These are phyloP conservation scores for Astragalus membranaceus DNA, from an alignment of 306 rosid genomes.

Conservation along the genomic window DNA sequence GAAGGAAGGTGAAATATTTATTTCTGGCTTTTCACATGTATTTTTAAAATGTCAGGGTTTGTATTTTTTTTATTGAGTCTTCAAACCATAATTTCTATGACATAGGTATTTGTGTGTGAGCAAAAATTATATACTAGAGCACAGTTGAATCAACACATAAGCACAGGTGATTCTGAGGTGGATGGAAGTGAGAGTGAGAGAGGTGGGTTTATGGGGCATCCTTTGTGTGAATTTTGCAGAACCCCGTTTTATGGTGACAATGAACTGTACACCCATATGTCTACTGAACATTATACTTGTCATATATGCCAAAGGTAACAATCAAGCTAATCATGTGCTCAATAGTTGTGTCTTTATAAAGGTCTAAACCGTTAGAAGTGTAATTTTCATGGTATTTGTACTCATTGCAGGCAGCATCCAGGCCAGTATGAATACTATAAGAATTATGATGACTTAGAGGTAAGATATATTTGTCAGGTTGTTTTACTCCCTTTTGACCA, in stretches of 20 bases:
- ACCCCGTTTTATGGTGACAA: slow-evolving; percentile 90
- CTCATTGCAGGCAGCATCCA: slow-evolving; percentile 72
- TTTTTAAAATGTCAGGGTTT: neutral
- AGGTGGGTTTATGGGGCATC: slow-evolving; percentile 97
- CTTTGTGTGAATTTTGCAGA: slow-evolving; percentile 83
- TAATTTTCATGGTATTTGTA: slow-evolving; percentile 4
- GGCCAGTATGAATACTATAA: slow-evolving; percentile 80
- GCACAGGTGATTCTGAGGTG: slow-evolving; percentile 84
- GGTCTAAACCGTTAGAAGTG: slow-evolving; percentile 7
- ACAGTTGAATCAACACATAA: slow-evolving; percentile 75
- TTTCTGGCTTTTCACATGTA: neutral
- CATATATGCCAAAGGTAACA: slow-evolving; percentile 90
- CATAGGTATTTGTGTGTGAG: slow-evolving; percentile 84
- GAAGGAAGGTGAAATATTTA: slow-evolving; percentile 64
- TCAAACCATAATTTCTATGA: slow-evolving; percentile 14
- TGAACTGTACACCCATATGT: slow-evolving; percentile 84
- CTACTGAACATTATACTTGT: slow-evolving; percentile 89
- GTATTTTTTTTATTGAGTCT: slow-evolving; percentile 4
- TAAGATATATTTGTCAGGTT: slow-evolving; percentile 31
- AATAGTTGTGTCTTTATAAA: neutral
- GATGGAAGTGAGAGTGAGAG: slow-evolving; percentile 98
- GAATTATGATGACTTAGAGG: slow-evolving; percentile 96
- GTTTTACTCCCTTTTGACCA: neutral
- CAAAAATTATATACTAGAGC: slow-evolving; percentile 81
- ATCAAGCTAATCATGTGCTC: neutral